A percentile compares a stretch with the other conserved stretches of the same genome.
Evolutionary conservation across 306 rosid genomes (phyloP).

Genomic region (Sechiopsis laciniata): DNA sequence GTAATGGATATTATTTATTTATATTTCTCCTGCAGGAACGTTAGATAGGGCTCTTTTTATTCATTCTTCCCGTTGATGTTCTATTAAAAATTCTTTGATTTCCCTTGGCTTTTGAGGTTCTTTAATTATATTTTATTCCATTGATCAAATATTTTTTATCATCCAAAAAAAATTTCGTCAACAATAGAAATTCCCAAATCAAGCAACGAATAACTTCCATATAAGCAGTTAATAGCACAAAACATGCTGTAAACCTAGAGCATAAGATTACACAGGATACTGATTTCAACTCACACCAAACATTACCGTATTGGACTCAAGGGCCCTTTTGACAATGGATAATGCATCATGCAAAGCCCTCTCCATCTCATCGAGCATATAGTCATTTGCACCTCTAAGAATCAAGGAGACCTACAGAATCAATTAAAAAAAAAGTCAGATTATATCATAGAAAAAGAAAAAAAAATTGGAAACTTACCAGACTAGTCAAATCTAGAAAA

Average conservation of each 20-base stretch:
- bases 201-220: not conserved
- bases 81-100: too few relatives aligned
- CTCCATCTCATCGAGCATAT: slow-evolving; percentile 98
- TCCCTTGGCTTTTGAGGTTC: too few relatives aligned
- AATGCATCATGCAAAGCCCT: slow-evolving; percentile 91
- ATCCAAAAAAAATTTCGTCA: too few relatives aligned
- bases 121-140: too few relatives aligned
- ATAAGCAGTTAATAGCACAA: not conserved
- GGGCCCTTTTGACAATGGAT: slow-evolving; percentile 88
- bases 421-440: not conserved
- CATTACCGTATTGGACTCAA: slow-evolving; percentile 81
- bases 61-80: too few relatives aligned
- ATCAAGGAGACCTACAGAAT: slow-evolving; percentile 67
- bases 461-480: too few relatives aligned
- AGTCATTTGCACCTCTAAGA: slow-evolving; percentile 95
- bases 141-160: too few relatives aligned
- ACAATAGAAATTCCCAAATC: too few relatives aligned
- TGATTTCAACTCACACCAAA: slow-evolving; percentile 5
- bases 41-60: too few relatives aligned
- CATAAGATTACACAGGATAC: not conserved
- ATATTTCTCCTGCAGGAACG: too few relatives aligned
- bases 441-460: not conserved
- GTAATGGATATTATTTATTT: too few relatives aligned
- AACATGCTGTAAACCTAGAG: not conserved
- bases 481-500: too few relatives aligned